Base-by-base conservation (phyloP, 2,329 filamentous ascomycete genomes). In the Colletotrichum musae region DNA sequence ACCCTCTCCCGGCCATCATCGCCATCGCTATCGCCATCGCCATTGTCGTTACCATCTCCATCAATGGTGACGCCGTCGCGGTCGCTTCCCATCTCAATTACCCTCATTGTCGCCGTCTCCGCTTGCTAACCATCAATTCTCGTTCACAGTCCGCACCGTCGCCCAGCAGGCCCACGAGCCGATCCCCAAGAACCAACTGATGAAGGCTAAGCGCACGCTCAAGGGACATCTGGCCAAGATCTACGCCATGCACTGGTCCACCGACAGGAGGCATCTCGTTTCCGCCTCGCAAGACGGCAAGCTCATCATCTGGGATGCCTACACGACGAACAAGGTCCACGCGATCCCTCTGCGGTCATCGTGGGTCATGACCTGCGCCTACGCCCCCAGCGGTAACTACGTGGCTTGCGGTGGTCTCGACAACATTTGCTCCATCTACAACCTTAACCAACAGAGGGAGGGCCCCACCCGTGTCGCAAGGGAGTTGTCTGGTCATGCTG, bases 221-320 rank as follows among this genome's bases (percentile, higher is more conserved):
- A 98, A 98, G 86, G 96, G 96, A 74, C 96, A 99, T 88, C 86
- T 99, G 74, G 96, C 96, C 77, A 99, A 99, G 86, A 99, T 99
- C 78, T 99, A 99, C 83, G 96, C 96, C 77, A 99, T 99, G 96
- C 96, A 99, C 87, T 99, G 96, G 96, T 98, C 96, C 41, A 99
- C 96, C 73, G 96, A 99, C 84, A 91, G 96, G 79, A 92, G 96
- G 82, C 96, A 98, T 83, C 90, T 98, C 71, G 96, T 99, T 60
- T 98, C 96, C 13, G 96, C 96, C 72, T 99, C 96, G 75, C 96
- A 99, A 84, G 96, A 99, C 78, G 96, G 96, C 81, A 99, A 99
- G 87, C 91, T 99, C 75, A 99, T 99, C 83, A 98, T 99, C 80
- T 99, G 96, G 96, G 96, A 99, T 82, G 96, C 96, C 69, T 99